Evolutionary conservation across 1,284 basidiomycete species (phyloP).

Genomic region (Grifola frondosa): DNA sequence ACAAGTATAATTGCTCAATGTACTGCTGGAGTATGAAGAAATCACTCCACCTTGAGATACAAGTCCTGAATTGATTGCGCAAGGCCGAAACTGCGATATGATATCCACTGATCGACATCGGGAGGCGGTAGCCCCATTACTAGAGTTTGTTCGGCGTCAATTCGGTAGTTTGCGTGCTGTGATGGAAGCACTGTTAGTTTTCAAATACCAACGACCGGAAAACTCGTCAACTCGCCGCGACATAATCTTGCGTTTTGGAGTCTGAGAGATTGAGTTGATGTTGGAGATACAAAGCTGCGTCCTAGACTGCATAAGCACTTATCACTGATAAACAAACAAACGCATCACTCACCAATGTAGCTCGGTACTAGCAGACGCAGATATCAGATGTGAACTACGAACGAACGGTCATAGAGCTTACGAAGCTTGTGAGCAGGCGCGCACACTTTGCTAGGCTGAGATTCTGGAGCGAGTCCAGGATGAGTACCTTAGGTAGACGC

Average conservation of each 20-base stretch:
- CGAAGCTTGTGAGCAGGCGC: conserved; percentile 37
- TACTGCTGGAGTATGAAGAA: too few species aligned
- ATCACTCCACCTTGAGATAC: conserved; percentile 35
- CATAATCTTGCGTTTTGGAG: conserved; percentile 47
- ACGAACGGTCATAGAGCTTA: conserved; percentile 11
- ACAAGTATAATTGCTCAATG: too few species aligned
- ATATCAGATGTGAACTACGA: neutral
- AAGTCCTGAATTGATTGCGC: conserved; percentile 40
- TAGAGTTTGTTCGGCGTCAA: conserved; percentile 43
- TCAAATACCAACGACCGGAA: neutral
- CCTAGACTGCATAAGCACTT: conserved; percentile 33
- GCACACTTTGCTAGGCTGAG: conserved; percentile 37
- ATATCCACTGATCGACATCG: conserved; percentile 35
- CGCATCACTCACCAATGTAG: conserved; percentile 37
- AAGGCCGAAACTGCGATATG: conserved; percentile 44
- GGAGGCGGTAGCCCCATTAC: conserved; percentile 50
- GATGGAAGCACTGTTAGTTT: neutral
- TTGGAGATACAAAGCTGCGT: conserved; percentile 47
- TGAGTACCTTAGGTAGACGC: conserved; percentile 30
- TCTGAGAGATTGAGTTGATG: conserved; percentile 45
- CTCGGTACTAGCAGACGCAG: conserved; percentile 40
- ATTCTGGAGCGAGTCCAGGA: conserved; percentile 26
- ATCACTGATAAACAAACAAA: neutral
- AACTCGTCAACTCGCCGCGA: conserved; percentile 44
- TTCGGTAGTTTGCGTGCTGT: conserved; percentile 44